These are phyloP conservation scores for Trypanosoma boissoni DNA, from an alignment of 208 protist genomes.

Conservation along the genomic window DNA sequence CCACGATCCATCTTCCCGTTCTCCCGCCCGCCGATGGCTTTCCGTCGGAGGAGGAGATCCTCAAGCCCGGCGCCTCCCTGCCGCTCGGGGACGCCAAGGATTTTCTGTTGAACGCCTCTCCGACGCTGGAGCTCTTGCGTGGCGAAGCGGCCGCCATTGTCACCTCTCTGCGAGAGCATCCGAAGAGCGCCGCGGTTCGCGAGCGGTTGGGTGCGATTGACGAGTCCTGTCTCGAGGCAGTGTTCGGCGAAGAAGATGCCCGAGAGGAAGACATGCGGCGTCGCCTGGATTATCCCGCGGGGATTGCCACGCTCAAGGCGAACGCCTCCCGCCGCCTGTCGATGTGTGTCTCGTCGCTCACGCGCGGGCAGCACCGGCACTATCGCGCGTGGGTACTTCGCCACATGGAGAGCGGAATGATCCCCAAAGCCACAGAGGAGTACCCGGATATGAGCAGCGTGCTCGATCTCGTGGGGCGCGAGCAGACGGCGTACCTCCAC, in stretches of 20 bases:
- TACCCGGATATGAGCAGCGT: slow-evolving; percentile 53
- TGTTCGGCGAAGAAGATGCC: slow-evolving; percentile 36
- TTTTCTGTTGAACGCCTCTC: slow-evolving; percentile 23
- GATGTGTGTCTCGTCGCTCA: slow-evolving; percentile 59
- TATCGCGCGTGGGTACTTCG: slow-evolving; percentile 40
- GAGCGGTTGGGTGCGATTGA: slow-evolving; percentile 7
- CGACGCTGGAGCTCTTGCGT: slow-evolving; percentile 19
- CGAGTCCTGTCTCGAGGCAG: slow-evolving; percentile 14
- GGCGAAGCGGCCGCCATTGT: slow-evolving; percentile 11
- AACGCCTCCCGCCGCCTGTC: slow-evolving; percentile 27
- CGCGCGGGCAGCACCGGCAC: slow-evolving; percentile 56
- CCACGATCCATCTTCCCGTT: slow-evolving; percentile 18
- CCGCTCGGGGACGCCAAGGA: background rate
- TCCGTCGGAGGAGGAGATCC: slow-evolving; percentile 11
- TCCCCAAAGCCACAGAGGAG: slow-evolving; percentile 18
- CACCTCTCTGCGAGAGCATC: slow-evolving; percentile 12
- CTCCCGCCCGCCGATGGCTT: slow-evolving; percentile 20
- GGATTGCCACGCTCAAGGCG: slow-evolving; percentile 16
- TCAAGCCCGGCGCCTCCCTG: slow-evolving; percentile 1
- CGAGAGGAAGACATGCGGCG: slow-evolving; percentile 45
- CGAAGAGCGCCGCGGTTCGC: slow-evolving; percentile 6
- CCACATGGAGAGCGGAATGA: slow-evolving; percentile 26
- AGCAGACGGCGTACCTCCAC: slow-evolving; percentile 45
- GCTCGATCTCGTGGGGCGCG: slow-evolving; percentile 40
- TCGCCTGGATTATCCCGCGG: slow-evolving; percentile 41